Percentiles rank a stretch among this genome's conserved stretches.
Evolutionary conservation across 179 eudicot species (phyloP).

Genomic region (Silene coronaria): DNA sequence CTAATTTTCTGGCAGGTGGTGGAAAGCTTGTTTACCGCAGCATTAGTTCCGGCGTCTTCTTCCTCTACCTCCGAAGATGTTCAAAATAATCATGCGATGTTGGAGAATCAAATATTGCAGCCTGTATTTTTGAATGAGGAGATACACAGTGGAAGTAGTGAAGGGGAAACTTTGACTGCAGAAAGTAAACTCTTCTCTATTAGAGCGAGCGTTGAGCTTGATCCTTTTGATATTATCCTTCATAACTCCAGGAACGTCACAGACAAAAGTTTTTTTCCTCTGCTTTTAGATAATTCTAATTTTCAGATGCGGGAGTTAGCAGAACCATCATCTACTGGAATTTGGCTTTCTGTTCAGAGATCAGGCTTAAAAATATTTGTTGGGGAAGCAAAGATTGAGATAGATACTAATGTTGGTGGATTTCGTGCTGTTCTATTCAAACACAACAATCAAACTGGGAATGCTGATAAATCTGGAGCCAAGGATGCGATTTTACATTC

Average conservation of each 20-base stretch:
- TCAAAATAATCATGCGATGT: slow-evolving; percentile 26
- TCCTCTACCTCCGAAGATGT: slow-evolving; percentile 27
- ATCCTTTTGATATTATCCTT: slow-evolving; percentile 45
- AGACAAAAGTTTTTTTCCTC: slow-evolving; percentile 25
- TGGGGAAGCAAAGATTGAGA: slow-evolving; percentile 37
- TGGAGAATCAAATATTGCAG: slow-evolving; percentile 27
- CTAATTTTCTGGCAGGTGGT: slow-evolving; percentile 40
- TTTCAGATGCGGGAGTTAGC: slow-evolving; percentile 35
- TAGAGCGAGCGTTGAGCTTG: slow-evolving; percentile 44
- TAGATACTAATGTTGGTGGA: slow-evolving; percentile 39
- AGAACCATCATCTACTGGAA: slow-evolving; percentile 47
- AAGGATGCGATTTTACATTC: slow-evolving; percentile 31
- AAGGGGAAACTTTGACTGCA: slow-evolving; percentile 24
- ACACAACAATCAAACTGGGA: slow-evolving; percentile 36
- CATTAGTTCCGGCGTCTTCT: slow-evolving; percentile 22
- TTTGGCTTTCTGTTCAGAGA: slow-evolving; percentile 44
- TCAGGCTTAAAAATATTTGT: slow-evolving; percentile 29
- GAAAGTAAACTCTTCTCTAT: slow-evolving; percentile 26
- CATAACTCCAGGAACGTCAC: slow-evolving; percentile 45
- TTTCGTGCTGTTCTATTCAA: slow-evolving; percentile 38
- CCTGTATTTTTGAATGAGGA: slow-evolving; percentile 27
- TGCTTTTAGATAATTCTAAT: slow-evolving; percentile 24
- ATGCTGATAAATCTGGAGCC: slow-evolving; percentile 31
- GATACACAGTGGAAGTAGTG: slow-evolving; percentile 19
- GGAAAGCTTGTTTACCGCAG: slow-evolving; percentile 35